Percentiles rank a stretch among this genome's conserved stretches.
phyloP scores from a whole-genome alignment of 495 filamentous ascomycete species.

The Annulohypoxylon stygium region DNA sequence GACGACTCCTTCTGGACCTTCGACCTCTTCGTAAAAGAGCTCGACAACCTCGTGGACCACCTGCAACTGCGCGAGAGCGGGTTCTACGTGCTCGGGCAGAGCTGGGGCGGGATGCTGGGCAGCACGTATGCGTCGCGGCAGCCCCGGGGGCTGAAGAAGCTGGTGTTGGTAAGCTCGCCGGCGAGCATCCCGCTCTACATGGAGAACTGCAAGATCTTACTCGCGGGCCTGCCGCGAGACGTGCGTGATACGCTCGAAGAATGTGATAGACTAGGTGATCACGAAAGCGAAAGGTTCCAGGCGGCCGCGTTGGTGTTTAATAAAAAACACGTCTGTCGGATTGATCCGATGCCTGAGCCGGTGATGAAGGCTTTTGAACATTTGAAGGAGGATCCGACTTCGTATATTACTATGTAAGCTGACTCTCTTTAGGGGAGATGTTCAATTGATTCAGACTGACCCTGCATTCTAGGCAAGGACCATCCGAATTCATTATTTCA shows the following conservation, averaged over 20 bases:
- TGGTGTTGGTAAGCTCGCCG: slow-evolving; percentile 37
- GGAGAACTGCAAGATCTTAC: slow-evolving; percentile 12
- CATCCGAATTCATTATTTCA: slow-evolving; percentile 60
- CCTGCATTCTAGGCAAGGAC: slow-evolving; percentile 54
- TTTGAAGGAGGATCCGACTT: slow-evolving; percentile 35
- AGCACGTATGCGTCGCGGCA: slow-evolving; percentile 49
- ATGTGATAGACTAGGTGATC: slow-evolving; percentile 21
- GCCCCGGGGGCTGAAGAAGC: slow-evolving; percentile 28
- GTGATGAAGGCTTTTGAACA: slow-evolving; percentile 24
- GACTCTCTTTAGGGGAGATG: neutral
- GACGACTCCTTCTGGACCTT: slow-evolving; percentile 63
- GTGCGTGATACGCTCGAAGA: slow-evolving; percentile 8
- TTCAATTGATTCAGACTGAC: neutral
- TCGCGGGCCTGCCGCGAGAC: slow-evolving; percentile 32
- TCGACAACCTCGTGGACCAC: slow-evolving; percentile 63
- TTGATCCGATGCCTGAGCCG: slow-evolving; percentile 33
- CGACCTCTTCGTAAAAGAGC: slow-evolving; percentile 63
- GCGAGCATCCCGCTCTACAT: slow-evolving; percentile 43
- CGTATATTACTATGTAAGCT: slow-evolving; percentile 44
- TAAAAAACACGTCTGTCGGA: slow-evolving; percentile 30
- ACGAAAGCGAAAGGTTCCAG: slow-evolving; percentile 37
- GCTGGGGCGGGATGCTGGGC: slow-evolving; percentile 67
- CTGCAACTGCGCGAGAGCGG: slow-evolving; percentile 54
- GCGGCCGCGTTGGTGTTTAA: slow-evolving; percentile 29
- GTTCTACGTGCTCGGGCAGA: slow-evolving; percentile 64